Percentiles rank a stretch among this genome's conserved stretches.
phyloP scores from a whole-genome alignment of 257 asterid genomes.

The Jacaranda copaia region DNA sequence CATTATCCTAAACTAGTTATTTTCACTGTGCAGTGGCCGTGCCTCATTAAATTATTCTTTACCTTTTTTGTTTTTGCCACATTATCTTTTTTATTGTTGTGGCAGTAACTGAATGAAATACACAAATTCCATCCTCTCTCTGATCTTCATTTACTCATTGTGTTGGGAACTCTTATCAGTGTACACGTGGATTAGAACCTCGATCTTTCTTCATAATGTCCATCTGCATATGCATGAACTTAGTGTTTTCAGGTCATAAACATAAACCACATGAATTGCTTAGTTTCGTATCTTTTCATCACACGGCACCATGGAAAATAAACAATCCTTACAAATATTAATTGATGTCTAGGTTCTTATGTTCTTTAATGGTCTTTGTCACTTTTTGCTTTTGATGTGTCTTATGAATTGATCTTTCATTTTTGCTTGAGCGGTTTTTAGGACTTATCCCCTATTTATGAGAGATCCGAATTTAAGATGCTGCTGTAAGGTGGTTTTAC shows the following conservation, averaged over 20 bases:
- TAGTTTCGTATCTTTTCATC: not conserved
- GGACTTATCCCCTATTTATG: not conserved
- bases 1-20: slow-evolving; percentile 28
- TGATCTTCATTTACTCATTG: not conserved
- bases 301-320: not conserved
- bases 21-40: slow-evolving; percentile 8
- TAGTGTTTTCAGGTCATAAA: not conserved
- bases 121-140: not conserved
- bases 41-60: slow-evolving; percentile 22
- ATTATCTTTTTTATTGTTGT: too few relatives aligned
- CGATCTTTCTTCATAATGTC: not conserved
- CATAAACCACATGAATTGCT: not conserved
- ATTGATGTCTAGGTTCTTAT: slow-evolving; percentile 1
- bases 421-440: not conserved
- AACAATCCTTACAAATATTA: not conserved
- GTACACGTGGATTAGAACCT: not conserved
- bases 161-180: not conserved
- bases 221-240: not conserved
- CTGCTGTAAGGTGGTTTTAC: not conserved
- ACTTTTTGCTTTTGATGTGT: not conserved
- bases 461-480: slow-evolving; percentile 4
- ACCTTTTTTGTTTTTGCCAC: slow-evolving; percentile 12
- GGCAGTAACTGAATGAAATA: slow-evolving; percentile 17
- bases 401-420: not conserved
- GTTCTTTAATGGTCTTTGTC: not conserved